phyloP scores from a whole-genome alignment of 2,329 filamentous ascomycete species.

The Clonostachys rhizophaga region DNA sequence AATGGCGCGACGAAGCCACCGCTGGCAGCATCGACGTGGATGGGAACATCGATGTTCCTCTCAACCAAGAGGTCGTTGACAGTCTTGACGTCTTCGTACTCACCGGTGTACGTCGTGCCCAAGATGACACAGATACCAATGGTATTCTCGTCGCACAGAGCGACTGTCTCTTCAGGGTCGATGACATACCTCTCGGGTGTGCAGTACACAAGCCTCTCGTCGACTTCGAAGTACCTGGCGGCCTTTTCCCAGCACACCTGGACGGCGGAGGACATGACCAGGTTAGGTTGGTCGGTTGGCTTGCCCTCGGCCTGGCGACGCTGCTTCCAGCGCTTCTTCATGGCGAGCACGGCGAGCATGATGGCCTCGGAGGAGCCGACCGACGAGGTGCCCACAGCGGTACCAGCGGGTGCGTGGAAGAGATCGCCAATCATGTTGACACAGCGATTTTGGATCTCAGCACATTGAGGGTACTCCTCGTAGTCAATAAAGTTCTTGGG shows the following conservation, averaged over 20 bases:
- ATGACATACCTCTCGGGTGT: slow-evolving; percentile 57
- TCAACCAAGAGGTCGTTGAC: slow-evolving; percentile 84
- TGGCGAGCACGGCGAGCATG: slow-evolving; percentile 78
- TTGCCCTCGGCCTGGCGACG: slow-evolving; percentile 79
- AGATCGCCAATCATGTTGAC: slow-evolving; percentile 87
- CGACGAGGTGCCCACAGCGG: slow-evolving; percentile 80
- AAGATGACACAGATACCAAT: slow-evolving; percentile 93
- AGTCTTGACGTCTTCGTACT: slow-evolving; percentile 90
- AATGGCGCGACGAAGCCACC: slow-evolving; percentile 94
- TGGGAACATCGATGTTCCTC: slow-evolving; percentile 72
- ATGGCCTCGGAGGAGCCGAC: slow-evolving; percentile 89
- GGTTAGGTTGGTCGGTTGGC: slow-evolving; percentile 75
- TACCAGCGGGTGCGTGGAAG: slow-evolving; percentile 72
- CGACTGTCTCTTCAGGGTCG: slow-evolving; percentile 56
- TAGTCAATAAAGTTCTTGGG: slow-evolving; percentile 95
- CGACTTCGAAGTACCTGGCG: slow-evolving; percentile 84
- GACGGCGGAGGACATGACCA: slow-evolving; percentile 93
- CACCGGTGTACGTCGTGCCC: slow-evolving; percentile 90
- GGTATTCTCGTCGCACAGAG: slow-evolving; percentile 61
- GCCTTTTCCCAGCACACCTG: slow-evolving; percentile 98
- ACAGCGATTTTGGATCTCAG: slow-evolving; percentile 87
- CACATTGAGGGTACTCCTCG: slow-evolving; percentile 76
- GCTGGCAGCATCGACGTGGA: slow-evolving; percentile 90
- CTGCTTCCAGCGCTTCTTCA: slow-evolving; percentile 95
- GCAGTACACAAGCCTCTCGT: slow-evolving; percentile 76